Evolutionary conservation across 2,329 filamentous ascomycete species (phyloP).

Genomic region (Fusarium globosum): DNA sequence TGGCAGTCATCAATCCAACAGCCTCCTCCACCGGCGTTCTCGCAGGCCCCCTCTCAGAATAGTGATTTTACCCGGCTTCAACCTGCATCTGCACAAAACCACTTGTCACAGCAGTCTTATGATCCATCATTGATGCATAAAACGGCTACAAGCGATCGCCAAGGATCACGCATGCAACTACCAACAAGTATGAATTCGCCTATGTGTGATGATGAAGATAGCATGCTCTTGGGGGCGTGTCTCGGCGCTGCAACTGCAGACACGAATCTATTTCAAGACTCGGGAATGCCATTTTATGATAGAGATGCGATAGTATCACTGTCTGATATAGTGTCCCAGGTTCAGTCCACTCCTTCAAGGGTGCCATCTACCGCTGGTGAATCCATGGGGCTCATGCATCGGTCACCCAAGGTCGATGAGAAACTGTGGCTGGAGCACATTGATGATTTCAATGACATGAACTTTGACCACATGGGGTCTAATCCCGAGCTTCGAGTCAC

Average conservation of each 20-base stretch:
- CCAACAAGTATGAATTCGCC: neutral
- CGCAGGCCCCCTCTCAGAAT: neutral
- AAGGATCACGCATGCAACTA: neutral
- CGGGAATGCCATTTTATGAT: neutral
- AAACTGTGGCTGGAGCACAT: neutral
- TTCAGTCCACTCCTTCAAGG: slow-evolving; percentile 25
- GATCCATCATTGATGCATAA: neutral
- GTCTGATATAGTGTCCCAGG: neutral
- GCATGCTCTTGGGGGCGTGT: neutral
- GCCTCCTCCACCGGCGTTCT: neutral
- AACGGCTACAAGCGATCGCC: neutral
- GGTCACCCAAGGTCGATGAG: slow-evolving; percentile 16
- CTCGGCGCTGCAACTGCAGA: neutral
- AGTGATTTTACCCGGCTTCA: neutral
- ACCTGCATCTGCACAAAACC: neutral
- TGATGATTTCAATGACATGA: neutral
- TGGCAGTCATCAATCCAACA: neutral
- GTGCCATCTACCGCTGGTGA: slow-evolving; percentile 30
- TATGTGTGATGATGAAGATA: neutral
- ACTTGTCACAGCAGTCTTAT: neutral
- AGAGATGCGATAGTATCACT: slow-evolving; percentile 1
- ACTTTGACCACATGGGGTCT: slow-evolving; percentile 18
- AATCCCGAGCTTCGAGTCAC: slow-evolving; percentile 11
- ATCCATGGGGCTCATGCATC: slow-evolving; percentile 1
- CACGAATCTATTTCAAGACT: neutral